Evolutionary conservation across 352 stramenopile species (phyloP).

Genomic region (Phytophthora pistaciae): DNA sequence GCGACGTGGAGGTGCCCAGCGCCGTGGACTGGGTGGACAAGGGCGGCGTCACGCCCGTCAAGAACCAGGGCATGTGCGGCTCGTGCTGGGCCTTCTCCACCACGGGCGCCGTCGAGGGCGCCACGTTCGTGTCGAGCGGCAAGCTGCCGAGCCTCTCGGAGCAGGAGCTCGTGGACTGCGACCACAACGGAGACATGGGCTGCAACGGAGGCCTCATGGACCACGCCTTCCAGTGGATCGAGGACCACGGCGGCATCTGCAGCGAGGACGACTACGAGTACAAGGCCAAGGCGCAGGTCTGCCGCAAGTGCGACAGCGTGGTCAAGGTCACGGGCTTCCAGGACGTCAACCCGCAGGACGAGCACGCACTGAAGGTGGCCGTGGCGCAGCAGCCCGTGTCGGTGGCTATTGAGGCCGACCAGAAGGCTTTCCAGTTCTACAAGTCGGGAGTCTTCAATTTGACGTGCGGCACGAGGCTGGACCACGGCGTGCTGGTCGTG

Average conservation of each 20-base stretch:
- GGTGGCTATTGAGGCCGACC: constrained; percentile 89
- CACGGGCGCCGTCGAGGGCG: constrained; percentile 98
- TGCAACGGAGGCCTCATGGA: constrained; percentile 99
- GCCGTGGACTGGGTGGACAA: constrained; percentile 95
- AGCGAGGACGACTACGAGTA: constrained; percentile 97
- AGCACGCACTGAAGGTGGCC: constrained; percentile 87
- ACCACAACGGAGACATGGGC: constrained; percentile 94
- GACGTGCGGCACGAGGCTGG: constrained; percentile 71
- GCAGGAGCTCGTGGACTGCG: constrained; percentile 98
- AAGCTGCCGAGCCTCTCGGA: constrained; percentile 95
- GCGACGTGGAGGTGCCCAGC: constrained; percentile 64
- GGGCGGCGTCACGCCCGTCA: constrained; percentile 93
- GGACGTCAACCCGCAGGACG: constrained; percentile 77
- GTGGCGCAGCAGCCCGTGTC: constrained; percentile 87
- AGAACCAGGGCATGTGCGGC: constrained; percentile 96
- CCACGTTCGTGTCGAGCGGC: constrained; percentile 93
- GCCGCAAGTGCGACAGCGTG: constrained; percentile 84
- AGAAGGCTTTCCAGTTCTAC: constrained; percentile 87
- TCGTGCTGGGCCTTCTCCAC: constrained; percentile 98
- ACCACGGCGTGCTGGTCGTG: constrained; percentile 95
- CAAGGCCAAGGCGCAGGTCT: constrained; percentile 73
- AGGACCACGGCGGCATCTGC: constrained; percentile 92
- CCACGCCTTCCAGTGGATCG: constrained; percentile 97
- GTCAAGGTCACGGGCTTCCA: constrained; percentile 87
- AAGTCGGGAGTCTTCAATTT: constrained; percentile 76